Evolutionary conservation across 179 eudicot species (phyloP).

Genomic region (Drosera spatulata): DNA sequence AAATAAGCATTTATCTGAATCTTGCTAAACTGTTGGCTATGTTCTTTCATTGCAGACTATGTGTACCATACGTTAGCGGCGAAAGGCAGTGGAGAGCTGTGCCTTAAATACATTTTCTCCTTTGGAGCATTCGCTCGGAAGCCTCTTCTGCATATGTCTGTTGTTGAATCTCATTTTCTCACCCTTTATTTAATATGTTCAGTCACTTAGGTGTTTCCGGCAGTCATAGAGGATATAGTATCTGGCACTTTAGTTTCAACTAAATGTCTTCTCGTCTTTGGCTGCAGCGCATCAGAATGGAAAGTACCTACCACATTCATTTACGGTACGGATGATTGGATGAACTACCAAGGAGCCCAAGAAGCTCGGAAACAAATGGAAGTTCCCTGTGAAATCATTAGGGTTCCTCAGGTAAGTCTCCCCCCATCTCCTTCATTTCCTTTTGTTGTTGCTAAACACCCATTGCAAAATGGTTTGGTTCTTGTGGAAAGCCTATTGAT

Average conservation of each 20-base stretch:
- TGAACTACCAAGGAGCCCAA: conserved; percentile 79
- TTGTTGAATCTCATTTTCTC: not conserved
- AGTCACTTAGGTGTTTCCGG: too few relatives aligned
- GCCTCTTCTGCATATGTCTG: conserved; percentile 73
- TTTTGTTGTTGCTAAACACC: too few relatives aligned
- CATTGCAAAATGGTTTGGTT: too few relatives aligned
- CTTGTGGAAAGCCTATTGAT: too few relatives aligned
- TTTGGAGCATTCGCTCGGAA: conserved; percentile 87
- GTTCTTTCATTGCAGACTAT: conserved; percentile 40
- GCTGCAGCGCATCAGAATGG: conserved; percentile 87
- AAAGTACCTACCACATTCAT: conserved; percentile 91
- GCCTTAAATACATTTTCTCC: conserved; percentile 83
- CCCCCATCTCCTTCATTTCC: not conserved
- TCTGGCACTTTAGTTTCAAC: too few relatives aligned
- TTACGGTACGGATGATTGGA: conserved; percentile 85
- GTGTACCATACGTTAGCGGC: conserved; percentile 96
- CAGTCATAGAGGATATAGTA: too few relatives aligned
- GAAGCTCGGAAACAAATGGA: conserved; percentile 80
- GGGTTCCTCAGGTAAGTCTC: conserved; percentile 81
- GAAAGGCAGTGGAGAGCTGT: conserved; percentile 94
- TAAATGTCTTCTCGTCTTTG: conserved; percentile 1
- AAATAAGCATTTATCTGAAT: not conserved
- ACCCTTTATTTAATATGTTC: not conserved
- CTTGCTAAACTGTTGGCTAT: not conserved
- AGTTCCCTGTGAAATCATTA: conserved; percentile 82